Evolutionary conservation across 805 yeast species (phyloP).

Genomic region (Ogataea trehalophila): DNA sequence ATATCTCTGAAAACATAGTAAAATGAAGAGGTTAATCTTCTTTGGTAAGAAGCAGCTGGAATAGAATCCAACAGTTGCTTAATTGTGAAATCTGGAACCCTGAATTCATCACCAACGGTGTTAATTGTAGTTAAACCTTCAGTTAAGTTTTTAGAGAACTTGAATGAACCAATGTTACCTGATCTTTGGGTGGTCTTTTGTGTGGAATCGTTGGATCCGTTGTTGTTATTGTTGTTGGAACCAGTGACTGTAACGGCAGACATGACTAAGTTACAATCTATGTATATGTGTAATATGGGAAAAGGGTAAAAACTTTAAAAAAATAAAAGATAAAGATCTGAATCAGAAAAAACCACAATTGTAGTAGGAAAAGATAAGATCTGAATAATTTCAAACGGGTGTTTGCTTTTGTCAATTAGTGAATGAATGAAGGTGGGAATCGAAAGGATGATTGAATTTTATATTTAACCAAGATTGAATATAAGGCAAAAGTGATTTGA

Average conservation of each 20-base stretch:
- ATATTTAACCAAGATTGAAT: no score
- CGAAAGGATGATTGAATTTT: no score
- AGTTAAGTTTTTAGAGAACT: conserved; percentile 30
- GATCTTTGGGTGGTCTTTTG: conserved; percentile 26
- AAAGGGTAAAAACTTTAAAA: neutral
- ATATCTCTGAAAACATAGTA: conserved; percentile 68
- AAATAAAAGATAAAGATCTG: no score
- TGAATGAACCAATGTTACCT: conserved; percentile 41
- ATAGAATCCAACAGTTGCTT: conserved; percentile 69
- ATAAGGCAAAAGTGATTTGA: no score
- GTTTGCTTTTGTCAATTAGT: no score
- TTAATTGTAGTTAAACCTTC: conserved; percentile 49
- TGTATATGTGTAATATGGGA: neutral
- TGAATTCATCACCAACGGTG: conserved; percentile 61
- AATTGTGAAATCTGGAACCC: conserved; percentile 71
- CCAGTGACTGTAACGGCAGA: conserved; percentile 32
- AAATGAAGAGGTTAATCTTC: conserved; percentile 50
- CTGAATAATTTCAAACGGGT: no score
- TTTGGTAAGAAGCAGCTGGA: conserved; percentile 70
- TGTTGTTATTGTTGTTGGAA: conserved; percentile 12
- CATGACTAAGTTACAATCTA: conserved; percentile 17
- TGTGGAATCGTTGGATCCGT: conserved; percentile 3
- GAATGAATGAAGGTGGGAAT: no score
- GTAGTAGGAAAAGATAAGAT: no score
- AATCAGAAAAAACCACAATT: no score